Conservation (phyloP, 768 basidiomycete species). For the Tulasnella sp. region DNA sequence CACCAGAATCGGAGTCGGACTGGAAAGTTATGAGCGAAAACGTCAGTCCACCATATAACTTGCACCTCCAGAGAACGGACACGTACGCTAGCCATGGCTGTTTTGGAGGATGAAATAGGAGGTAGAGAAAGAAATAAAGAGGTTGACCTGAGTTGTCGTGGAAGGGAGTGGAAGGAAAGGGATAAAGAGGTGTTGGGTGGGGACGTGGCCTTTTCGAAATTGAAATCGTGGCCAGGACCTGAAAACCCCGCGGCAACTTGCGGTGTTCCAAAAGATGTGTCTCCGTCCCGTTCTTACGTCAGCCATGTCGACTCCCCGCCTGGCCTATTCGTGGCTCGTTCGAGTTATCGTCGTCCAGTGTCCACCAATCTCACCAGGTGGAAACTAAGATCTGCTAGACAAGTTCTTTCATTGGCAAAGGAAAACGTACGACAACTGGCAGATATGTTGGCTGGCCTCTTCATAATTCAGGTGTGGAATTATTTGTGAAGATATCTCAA, state of each 20-base stretch:
- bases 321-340: no score
- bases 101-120: background rate
- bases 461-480: no score
- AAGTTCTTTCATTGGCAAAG: no score
- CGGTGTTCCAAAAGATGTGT: no score
- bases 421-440: no score
- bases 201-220: constrained; percentile 3
- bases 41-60: background rate
- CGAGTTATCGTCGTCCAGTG: no score
- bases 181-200: background rate
- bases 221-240: background rate
- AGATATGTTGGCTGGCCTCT: no score
- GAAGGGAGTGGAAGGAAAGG: constrained; percentile 2
- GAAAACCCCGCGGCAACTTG: background rate
- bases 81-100: constrained; percentile 15
- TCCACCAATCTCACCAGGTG: no score
- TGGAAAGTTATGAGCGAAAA: constrained; percentile 28
- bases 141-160: background rate
- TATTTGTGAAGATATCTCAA: no score
- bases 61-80: background rate
- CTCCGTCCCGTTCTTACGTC: no score
- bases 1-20: constrained; percentile 54
- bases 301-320: no score
- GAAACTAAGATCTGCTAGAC: no score
- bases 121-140: background rate